Conservation (phyloP, 768 basidiomycete genomes). For the Rhodotorula toruloides region DNA sequence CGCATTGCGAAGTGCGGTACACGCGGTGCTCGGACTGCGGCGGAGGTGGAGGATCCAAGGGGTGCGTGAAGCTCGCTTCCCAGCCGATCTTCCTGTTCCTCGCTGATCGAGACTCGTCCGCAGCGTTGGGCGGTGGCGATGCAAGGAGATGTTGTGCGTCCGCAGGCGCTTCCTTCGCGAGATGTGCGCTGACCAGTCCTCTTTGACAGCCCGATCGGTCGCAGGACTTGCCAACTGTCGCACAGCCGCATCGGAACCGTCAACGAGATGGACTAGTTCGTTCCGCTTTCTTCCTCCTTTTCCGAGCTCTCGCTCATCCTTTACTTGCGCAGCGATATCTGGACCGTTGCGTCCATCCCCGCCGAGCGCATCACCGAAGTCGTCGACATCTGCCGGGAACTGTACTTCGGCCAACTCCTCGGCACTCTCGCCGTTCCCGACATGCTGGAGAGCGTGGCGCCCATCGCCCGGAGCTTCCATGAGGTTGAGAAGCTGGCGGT, state of each 20-base stretch:
- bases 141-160: conserved; percentile 39
- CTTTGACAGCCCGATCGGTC: conserved; percentile 6
- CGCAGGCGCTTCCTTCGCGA: not conserved
- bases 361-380: not conserved
- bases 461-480: conserved; percentile 24
- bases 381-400: conserved; percentile 17
- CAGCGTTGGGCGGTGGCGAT: conserved; percentile 41
- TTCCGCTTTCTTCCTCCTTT: not conserved
- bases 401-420: conserved; percentile 15
- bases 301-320: too few relatives aligned
- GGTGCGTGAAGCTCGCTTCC: conserved; percentile 23
- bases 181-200: not conserved
- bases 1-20: conserved; percentile 37
- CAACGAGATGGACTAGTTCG: conserved; percentile 37
- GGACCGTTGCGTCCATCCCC: not conserved
- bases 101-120: not conserved
- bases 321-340: conserved; percentile 13
- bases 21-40: conserved; percentile 41
- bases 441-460: conserved; percentile 26
- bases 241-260: conserved; percentile 32
- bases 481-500: conserved; percentile 29
- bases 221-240: conserved; percentile 38
- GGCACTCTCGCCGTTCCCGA: conserved; percentile 31
- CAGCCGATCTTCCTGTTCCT: not conserved
- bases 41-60: conserved; percentile 40